Evolutionary conservation across 805 yeast species (phyloP).

Genomic region (Saccharomycopsis oosterbeekiorum): DNA sequence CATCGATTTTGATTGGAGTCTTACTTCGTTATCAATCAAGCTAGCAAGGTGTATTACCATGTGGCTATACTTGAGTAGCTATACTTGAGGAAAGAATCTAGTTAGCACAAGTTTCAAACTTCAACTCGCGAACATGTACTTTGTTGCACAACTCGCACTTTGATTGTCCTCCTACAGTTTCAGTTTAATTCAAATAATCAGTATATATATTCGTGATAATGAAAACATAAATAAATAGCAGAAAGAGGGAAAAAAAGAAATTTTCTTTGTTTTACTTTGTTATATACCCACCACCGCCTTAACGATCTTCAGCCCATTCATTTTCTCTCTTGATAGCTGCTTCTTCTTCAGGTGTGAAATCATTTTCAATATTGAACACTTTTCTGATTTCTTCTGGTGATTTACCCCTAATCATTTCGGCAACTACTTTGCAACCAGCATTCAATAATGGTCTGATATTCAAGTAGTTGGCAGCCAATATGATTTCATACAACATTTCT

Average conservation of each 20-base stretch:
- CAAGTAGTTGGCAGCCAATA: conserved; percentile 70
- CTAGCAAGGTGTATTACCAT: too few species aligned
- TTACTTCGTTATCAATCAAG: too few species aligned
- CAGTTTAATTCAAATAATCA: too few species aligned
- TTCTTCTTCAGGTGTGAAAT: conserved; percentile 80
- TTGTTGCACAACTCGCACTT: too few species aligned
- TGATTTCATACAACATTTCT: conserved; percentile 75
- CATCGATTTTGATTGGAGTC: too few species aligned
- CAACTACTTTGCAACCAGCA: conserved; percentile 73
- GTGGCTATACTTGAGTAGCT: too few species aligned
- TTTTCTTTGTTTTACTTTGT: background rate
- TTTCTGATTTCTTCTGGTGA: conserved; percentile 73
- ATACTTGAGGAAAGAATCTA: too few species aligned
- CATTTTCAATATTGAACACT: conserved; percentile 72
- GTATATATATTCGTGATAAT: too few species aligned
- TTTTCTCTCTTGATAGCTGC: conserved; percentile 81
- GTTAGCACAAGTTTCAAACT: too few species aligned
- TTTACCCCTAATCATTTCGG: conserved; percentile 75
- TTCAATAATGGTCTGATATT: conserved; percentile 67
- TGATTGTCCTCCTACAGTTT: too few species aligned
- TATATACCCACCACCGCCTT: conserved; percentile 5
- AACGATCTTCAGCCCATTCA: conserved; percentile 88
- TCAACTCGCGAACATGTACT: too few species aligned
- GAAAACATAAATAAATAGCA: background rate
- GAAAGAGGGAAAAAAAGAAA: background rate